Evolutionary conservation across 495 filamentous ascomycete genomes (phyloP).

Genomic region (Trichoderma asperelloides): DNA sequence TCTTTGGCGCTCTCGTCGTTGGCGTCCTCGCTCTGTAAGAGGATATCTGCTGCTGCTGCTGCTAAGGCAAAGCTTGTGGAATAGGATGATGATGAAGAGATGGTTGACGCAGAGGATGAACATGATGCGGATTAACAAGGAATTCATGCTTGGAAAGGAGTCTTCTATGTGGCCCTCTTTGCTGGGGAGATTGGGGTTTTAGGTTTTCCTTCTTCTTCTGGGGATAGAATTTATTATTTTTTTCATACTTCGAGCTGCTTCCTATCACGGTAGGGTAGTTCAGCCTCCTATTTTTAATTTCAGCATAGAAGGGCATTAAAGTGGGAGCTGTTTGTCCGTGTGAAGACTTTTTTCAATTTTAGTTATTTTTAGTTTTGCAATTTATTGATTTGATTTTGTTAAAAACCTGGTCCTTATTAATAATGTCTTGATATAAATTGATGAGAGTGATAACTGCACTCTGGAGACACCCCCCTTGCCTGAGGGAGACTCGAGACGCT

Average conservation of each 20-base stretch:
- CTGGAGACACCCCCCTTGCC: too few species aligned
- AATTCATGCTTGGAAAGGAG: neutral
- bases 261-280: neutral
- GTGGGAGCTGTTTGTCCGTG: neutral
- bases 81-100: too few species aligned
- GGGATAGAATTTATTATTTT: constrained; percentile 1
- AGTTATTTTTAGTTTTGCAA: neutral
- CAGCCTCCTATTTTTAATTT: neutral
- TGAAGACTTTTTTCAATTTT: neutral
- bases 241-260: neutral
- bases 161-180: neutral
- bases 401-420: too few species aligned
- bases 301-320: constrained; percentile 7
- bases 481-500: neutral
- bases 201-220: neutral
- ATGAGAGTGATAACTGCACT: too few species aligned
- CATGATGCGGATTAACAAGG: neutral
- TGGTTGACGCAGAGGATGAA: too few species aligned
- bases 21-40: constrained; percentile 3
- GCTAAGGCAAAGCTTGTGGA: too few species aligned
- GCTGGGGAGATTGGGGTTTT: neutral
- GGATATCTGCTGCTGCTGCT: neutral
- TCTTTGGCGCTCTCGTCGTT: constrained; percentile 2
- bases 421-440: too few species aligned
- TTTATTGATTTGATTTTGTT: neutral